Conservation (phyloP, 2,329 filamentous ascomycete genomes). For the Claviceps sp. region DNA sequence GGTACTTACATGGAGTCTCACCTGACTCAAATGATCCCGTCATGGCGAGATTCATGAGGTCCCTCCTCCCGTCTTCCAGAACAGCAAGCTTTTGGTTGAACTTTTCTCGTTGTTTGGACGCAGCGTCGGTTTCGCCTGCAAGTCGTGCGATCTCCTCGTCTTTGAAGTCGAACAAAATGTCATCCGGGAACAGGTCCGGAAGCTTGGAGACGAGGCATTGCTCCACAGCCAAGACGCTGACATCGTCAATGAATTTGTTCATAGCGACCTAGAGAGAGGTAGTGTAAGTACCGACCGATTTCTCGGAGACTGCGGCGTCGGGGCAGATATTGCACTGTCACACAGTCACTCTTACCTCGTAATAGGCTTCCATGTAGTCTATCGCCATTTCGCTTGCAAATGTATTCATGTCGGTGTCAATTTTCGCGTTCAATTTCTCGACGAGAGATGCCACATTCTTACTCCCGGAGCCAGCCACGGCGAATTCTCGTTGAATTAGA, state of each 20-base stretch:
- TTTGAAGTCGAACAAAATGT: conserved; percentile 9
- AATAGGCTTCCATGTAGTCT: conserved; percentile 27
- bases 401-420: conserved; percentile 1
- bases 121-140: conserved; percentile 1
- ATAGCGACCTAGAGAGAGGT: conserved; percentile 12
- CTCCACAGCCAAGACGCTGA: conserved; percentile 15
- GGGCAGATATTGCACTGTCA: too few species aligned
- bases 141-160: conserved; percentile 5
- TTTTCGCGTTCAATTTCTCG: background rate
- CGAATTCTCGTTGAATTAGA: background rate
- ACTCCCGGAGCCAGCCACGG: too few species aligned
- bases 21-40: background rate
- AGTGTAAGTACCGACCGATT: too few species aligned
- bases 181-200: conserved; percentile 9
- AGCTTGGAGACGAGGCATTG: conserved; percentile 10
- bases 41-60: background rate
- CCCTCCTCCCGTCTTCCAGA: background rate
- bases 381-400: conserved; percentile 10
- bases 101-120: conserved; percentile 1
- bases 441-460: too few species aligned
- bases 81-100: conserved; percentile 2
- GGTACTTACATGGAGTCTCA: background rate
- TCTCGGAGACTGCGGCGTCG: too few species aligned
- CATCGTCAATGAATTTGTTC: conserved; percentile 11
- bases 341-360: conserved; percentile 20